Evolutionary conservation across 768 basidiomycete species (phyloP).

Genomic region (Pulveroboletus sp.): DNA sequence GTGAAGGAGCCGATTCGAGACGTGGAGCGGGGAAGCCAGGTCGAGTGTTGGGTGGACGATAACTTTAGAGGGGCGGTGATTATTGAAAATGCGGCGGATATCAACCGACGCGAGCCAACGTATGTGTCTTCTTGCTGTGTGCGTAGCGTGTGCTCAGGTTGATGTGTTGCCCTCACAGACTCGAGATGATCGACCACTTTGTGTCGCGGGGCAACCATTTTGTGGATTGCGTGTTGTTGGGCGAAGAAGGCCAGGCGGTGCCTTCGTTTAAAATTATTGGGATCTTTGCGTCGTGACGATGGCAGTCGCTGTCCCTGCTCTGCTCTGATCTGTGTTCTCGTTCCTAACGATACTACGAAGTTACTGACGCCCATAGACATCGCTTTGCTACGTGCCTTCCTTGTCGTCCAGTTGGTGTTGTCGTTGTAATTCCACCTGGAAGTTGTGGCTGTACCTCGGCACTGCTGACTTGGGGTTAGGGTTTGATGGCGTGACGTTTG

Average conservation of each 20-base stretch:
- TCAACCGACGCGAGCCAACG: conserved; percentile 59
- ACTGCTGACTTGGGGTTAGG: background rate
- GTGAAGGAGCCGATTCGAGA: conserved; percentile 61
- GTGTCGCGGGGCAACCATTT: conserved; percentile 89
- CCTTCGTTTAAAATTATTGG: conserved; percentile 89
- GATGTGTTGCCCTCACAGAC: conserved; percentile 36
- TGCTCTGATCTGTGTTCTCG: background rate
- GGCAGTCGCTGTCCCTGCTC: background rate
- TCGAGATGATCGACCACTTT: conserved; percentile 80
- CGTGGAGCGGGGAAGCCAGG: conserved; percentile 59
- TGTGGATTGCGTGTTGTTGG: conserved; percentile 84
- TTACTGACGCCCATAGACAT: conserved; percentile 1
- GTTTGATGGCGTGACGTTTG: conserved; percentile 20
- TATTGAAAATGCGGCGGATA: conserved; percentile 72
- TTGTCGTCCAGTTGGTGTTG: background rate
- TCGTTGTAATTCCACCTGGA: no score
- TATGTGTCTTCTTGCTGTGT: conserved; percentile 38
- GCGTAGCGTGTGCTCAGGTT: background rate
- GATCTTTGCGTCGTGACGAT: conserved; percentile 67
- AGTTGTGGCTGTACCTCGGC: no score
- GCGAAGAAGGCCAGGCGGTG: conserved; percentile 79
- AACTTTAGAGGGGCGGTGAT: conserved; percentile 75
- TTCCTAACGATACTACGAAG: background rate
- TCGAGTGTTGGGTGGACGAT: conserved; percentile 98
- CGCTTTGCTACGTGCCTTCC: background rate